A percentile compares a stretch with the other conserved stretches of the same genome.
Evolutionary conservation across 495 filamentous ascomycete species (phyloP).

Genomic region (Hypoxylon intermedium): DNA sequence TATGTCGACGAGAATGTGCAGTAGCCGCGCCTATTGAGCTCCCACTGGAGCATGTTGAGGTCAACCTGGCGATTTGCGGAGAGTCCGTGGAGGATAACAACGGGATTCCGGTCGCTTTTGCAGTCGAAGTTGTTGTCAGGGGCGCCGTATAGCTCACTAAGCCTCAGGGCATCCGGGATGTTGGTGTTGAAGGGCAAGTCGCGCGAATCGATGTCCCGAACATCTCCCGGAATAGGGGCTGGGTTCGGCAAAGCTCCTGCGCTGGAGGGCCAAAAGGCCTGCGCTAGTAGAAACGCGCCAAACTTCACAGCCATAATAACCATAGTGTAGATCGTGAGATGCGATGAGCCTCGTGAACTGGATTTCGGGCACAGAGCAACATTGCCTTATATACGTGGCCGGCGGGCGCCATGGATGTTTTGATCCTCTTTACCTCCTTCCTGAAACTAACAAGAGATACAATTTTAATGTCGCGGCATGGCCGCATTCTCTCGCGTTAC

Average conservation of each 20-base stretch:
- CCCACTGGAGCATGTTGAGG: conserved; percentile 59
- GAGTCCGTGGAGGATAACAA: conserved; percentile 61
- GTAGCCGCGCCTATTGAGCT: conserved; percentile 58
- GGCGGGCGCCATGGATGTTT: not conserved
- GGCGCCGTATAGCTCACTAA: conserved; percentile 37
- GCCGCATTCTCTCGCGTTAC: conserved; percentile 1
- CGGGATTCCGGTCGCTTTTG: conserved; percentile 51
- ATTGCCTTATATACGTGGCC: not conserved
- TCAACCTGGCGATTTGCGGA: conserved; percentile 60
- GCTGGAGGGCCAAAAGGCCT: conserved; percentile 7
- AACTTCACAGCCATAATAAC: conserved; percentile 7
- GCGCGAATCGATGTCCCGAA: conserved; percentile 1
- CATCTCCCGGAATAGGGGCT: not conserved
- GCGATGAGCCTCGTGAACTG: not conserved
- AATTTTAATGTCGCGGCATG: conserved; percentile 5
- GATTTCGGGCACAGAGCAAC: not conserved
- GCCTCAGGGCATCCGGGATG: conserved; percentile 26
- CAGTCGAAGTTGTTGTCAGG: conserved; percentile 43
- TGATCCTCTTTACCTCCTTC: not conserved
- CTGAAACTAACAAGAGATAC: not conserved
- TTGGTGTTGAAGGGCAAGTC: conserved; percentile 16
- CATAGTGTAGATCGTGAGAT: not conserved
- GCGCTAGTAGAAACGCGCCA: conserved; percentile 1
- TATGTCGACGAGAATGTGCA: conserved; percentile 62
- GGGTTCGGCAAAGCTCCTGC: conserved; percentile 16